These are phyloP conservation scores for Posidonia oceanica DNA, from an alignment of 116 monocot species.

Conservation along the genomic window DNA sequence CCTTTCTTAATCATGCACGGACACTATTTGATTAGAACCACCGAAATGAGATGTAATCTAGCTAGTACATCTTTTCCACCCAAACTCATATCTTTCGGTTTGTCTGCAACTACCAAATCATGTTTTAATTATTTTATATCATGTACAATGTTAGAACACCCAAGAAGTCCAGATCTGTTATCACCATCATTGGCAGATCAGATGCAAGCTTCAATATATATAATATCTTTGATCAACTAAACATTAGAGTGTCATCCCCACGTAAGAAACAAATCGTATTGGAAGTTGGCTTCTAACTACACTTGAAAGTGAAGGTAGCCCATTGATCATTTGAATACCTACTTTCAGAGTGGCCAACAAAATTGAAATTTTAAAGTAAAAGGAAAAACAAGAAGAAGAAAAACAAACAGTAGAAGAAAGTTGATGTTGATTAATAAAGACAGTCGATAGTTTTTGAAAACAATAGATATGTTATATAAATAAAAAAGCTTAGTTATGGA, in stretches of 20 bases:
- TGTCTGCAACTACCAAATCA: neutral
- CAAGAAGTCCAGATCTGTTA: neutral
- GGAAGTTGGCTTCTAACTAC: neutral
- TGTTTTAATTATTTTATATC: neutral
- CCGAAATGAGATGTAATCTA: neutral
- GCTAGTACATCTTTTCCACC: no score
- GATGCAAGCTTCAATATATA: neutral
- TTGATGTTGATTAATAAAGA: no score
- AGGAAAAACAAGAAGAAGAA: no score
- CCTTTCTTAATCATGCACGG: no score
- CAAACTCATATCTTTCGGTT: neutral
- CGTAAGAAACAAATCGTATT: neutral
- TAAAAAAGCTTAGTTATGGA: no score
- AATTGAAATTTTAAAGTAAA: no score
- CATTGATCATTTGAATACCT: neutral
- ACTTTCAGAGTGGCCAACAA: no score
- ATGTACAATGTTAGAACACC: neutral
- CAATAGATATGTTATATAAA: no score
- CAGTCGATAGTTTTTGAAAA: no score
- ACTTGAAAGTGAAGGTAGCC: neutral
- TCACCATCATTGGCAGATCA: neutral
- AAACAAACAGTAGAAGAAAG: no score
- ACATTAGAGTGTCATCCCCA: neutral
- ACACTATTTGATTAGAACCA: neutral
- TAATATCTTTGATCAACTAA: neutral